Evolutionary conservation across 768 basidiomycete species (phyloP).

Genomic region (Amanita rubescens): DNA sequence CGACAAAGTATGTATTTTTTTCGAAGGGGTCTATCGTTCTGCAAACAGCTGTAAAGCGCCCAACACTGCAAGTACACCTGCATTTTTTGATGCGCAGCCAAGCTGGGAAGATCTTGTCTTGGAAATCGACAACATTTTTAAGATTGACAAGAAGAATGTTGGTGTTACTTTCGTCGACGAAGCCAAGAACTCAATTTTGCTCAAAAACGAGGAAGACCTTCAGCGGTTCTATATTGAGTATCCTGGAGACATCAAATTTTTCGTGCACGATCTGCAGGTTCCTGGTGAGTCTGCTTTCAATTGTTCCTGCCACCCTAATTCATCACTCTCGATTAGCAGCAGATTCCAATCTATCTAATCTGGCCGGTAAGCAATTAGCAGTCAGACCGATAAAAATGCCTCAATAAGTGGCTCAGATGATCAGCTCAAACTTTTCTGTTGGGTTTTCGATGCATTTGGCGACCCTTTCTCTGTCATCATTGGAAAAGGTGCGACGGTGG

Average conservation of each 20-base stretch:
- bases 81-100: constrained; percentile 5
- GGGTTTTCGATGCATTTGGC: constrained; percentile 8
- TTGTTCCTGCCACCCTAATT: constrained; percentile 1
- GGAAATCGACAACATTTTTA: background rate
- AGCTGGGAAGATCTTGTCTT: constrained; percentile 3
- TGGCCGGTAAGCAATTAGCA: constrained; percentile 5
- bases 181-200: background rate
- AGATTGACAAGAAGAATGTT: background rate
- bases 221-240: background rate
- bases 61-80: constrained; percentile 1
- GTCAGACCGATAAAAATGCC: constrained; percentile 6
- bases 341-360: constrained; percentile 7
- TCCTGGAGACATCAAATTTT: constrained; percentile 5
- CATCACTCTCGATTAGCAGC: constrained; percentile 6
- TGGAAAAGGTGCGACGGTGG: constrained; percentile 9
- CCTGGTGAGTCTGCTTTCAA: constrained; percentile 7
- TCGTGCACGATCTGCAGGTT: constrained; percentile 8
- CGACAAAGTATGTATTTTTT: too few species aligned
- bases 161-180: constrained; percentile 2
- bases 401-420: constrained; percentile 2
- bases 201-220: background rate
- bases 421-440: constrained; percentile 13
- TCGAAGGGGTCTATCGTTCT: too few species aligned
- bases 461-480: constrained; percentile 12
- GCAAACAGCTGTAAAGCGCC: too few species aligned